Evolutionary conservation across 1,139 yeast species (phyloP), one percentile per base, ranked within the genome.

Genomic region (Protomyces inouyei): DNA sequence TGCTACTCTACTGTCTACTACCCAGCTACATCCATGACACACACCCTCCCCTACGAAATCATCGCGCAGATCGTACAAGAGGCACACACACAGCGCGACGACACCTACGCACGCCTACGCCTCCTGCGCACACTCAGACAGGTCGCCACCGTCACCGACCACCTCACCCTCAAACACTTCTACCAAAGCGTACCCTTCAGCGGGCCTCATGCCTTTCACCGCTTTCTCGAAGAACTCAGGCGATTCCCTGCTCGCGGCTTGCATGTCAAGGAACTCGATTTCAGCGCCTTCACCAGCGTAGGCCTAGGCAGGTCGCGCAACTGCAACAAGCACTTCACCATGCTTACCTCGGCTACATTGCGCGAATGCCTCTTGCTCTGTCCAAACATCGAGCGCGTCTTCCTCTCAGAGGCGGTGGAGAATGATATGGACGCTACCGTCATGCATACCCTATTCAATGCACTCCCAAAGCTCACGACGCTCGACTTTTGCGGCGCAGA

Each of bases 401-500:
- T 90, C 67, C 95, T 91, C 1, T 83, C 88, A 68, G 97, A 91
- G 73, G 87, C 88, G 70, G 88, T 91, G 67, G 96, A 91, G 74
- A 88, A 83, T 72, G 97, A 92, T 74, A 78, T 92, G 72, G 89
- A 87, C 72, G 79, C 78, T 0, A 76, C 79, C 18, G 80, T 91
- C 60, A 77, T 84, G 68, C 75, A 87, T 56, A 84, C 92, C 71
- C 85, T 86, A 69, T 54, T 54, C 48, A 23, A 23, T 36, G 75
- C 82, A 18, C 79, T 87, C 69, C 82, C 82, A 10, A 77, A 80
- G 65, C 77, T 92, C 56, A 84, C 85, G 73, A 84, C 89, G 0
- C 77, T 91, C 25, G 98, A 91, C 76, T 89, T 91, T 70, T 91
- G 97, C 75, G 97, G 97, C 2, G 89, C 96, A 51, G 85, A 90